Evolutionary conservation across 495 filamentous ascomycete species (phyloP).

Genomic region (Penicillium antarcticum): DNA sequence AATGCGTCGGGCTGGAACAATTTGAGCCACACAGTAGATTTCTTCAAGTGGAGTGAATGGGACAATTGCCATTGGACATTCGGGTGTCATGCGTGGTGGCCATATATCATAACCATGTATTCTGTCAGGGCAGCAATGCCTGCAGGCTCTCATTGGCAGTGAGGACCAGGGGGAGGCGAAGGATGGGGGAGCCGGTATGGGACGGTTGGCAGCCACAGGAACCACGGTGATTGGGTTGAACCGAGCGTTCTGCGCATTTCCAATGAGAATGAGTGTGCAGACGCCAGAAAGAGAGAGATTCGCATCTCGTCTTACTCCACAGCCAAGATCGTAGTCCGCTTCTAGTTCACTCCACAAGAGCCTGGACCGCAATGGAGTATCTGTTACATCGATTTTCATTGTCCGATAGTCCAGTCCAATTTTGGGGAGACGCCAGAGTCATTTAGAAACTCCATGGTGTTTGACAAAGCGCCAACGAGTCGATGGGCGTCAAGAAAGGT

Average conservation of each 20-base stretch:
- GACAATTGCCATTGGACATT: background rate
- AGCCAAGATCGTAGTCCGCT: slow-evolving; percentile 2
- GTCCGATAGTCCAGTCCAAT: background rate
- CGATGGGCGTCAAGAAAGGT: no score
- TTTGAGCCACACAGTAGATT: background rate
- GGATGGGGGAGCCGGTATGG: slow-evolving; percentile 1
- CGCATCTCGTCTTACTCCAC: background rate
- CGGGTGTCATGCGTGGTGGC: background rate
- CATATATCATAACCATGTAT: slow-evolving; percentile 1
- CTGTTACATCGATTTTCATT: background rate
- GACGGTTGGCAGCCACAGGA: slow-evolving; percentile 5
- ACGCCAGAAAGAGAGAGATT: background rate
- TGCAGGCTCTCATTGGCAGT: background rate
- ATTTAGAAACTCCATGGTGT: background rate
- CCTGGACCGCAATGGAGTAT: slow-evolving; percentile 1
- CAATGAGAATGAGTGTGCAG: background rate
- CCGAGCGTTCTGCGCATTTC: slow-evolving; percentile 1
- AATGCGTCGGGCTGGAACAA: slow-evolving; percentile 3
- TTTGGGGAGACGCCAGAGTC: background rate
- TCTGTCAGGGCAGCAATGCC: background rate
- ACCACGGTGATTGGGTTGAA: slow-evolving; percentile 10
- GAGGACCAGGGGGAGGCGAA: slow-evolving; percentile 11
- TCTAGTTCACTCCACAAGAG: slow-evolving; percentile 2
- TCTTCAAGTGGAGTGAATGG: slow-evolving; percentile 3
- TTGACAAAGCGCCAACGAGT: background rate